Base-by-base conservation (phyloP, 331 rosid genomes). In the Rhamnella rubrinervis region DNA sequence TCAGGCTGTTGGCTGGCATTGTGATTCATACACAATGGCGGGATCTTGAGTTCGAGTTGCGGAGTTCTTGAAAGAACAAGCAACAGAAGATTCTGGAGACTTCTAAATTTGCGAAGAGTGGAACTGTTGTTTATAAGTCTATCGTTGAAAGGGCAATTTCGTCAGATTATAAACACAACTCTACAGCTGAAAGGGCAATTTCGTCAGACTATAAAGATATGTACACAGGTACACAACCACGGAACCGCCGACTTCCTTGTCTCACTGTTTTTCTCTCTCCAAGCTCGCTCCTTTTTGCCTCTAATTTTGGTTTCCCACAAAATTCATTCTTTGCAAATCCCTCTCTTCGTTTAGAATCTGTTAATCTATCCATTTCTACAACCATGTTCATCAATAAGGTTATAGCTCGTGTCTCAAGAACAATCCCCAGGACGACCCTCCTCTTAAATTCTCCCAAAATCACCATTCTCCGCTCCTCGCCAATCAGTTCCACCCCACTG, bases 311-410 rank as follows among this genome's bases (percentile, higher is more conserved):
- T 23, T 57, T 75, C 46, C 31, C 59, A 3, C 60, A 38, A 26
- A 9, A n/a, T 5, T 17, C 11, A 15, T 41, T 52, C 18, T 14
- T 14, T 59, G 4, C 20, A 6, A 13, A 12, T 26, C 31, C 65
- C 50, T 20, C 57, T 14, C 0, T 14, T 8, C 72, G 40, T 35
- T 56, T 56, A 16, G 14, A 64, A 68, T 4, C 35, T 49, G 52
- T 14, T 14, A 6, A 39, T 70, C 38, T 39, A 68, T 71, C 60
- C 20, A 44, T 2, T 37, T 66, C 47, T 17, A 47, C 63, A 39
- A 86, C 82, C 59, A 91, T 95, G 99, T 82, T 78, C 61, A 74
- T 80, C 11, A 71, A 81, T 7, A 87, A 83, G 93, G 84, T 87
- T 66, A 73, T 91, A 44, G 85, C 86, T 6, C 96, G 96, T 65